Evolutionary conservation across 164 flowering plant species (phyloP).

Genomic region (Tetrastigma voinierianum): DNA sequence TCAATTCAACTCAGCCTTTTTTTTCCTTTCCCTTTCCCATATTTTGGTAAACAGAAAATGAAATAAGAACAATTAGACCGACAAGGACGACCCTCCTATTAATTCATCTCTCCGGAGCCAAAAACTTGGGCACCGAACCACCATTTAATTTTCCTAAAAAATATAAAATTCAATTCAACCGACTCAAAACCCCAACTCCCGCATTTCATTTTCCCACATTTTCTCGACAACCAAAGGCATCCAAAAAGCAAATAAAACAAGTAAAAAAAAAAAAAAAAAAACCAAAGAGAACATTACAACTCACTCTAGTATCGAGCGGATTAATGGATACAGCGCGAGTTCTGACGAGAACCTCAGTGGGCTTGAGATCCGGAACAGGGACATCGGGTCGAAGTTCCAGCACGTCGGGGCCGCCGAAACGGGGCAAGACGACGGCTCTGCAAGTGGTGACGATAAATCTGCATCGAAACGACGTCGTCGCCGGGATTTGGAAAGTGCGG

Average conservation of each 20-base stretch:
- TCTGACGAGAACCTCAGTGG: slow-evolving; percentile 83
- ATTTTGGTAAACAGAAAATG: no score
- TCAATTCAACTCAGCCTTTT: no score
- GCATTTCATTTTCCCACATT: background rate
- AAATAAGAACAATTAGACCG: no score
- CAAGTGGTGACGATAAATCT: slow-evolving; percentile 56
- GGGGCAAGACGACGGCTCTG: slow-evolving; percentile 77
- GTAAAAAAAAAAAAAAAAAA: background rate
- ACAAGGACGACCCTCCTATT: no score
- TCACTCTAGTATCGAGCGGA: slow-evolving; percentile 81
- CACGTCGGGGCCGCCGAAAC: slow-evolving; percentile 90
- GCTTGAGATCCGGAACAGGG: slow-evolving; percentile 69
- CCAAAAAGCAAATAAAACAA: slow-evolving; percentile 4
- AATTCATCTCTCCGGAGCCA: no score
- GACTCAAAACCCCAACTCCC: no score
- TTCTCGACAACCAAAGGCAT: background rate
- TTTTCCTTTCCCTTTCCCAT: no score
- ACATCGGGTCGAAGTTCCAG: slow-evolving; percentile 68
- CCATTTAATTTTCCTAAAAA: no score
- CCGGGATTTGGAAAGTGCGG: no score
- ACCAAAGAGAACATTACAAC: slow-evolving; percentile 6
- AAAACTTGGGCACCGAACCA: no score
- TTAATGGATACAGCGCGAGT: slow-evolving; percentile 89
- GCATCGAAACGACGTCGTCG: no score
- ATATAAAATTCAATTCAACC: no score